phyloP scores from a whole-genome alignment of 1,139 yeast species.

The Zygosaccharomyces sapae region DNA sequence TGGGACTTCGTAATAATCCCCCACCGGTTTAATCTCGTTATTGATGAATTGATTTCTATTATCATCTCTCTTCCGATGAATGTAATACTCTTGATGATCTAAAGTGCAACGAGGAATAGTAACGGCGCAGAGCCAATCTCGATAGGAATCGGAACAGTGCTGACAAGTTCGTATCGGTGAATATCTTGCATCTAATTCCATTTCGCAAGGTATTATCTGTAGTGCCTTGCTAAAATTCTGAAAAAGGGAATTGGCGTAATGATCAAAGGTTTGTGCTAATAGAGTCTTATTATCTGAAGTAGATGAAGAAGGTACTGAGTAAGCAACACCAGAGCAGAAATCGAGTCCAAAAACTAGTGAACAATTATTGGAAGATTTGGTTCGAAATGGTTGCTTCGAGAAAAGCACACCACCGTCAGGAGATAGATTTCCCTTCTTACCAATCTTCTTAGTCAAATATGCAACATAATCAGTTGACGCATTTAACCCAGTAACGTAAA shows the following conservation, averaged over 20 bases:
- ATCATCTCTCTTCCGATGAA: slow-evolving; percentile 44
- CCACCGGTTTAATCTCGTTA: slow-evolving; percentile 53
- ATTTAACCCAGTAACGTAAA: slow-evolving; percentile 58
- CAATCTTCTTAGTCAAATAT: slow-evolving; percentile 48
- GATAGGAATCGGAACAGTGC: slow-evolving; percentile 69
- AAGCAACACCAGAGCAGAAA: slow-evolving; percentile 79
- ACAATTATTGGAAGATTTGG: slow-evolving; percentile 58
- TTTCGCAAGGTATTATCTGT: slow-evolving; percentile 74
- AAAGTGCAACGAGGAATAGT: slow-evolving; percentile 85
- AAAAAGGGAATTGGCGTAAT: slow-evolving; percentile 53
- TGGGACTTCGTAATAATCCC: slow-evolving; percentile 66
- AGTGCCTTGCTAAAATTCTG: slow-evolving; percentile 69
- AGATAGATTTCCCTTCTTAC: slow-evolving; percentile 38
- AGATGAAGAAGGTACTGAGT: slow-evolving; percentile 70
- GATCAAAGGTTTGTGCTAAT: slow-evolving; percentile 54
- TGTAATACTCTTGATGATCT: slow-evolving; percentile 45
- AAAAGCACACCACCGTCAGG: slow-evolving; percentile 66
- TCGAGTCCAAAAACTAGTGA: slow-evolving; percentile 67
- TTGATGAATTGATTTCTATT: slow-evolving; percentile 64
- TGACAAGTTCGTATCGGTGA: slow-evolving; percentile 71
- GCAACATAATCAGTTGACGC: slow-evolving; percentile 62
- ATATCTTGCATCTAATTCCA: slow-evolving; percentile 60
- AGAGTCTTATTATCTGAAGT: slow-evolving; percentile 24
- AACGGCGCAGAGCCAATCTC: slow-evolving; percentile 86
- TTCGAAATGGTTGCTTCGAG: slow-evolving; percentile 54